These are phyloP conservation scores for Suhomyces coccinellae DNA, from an alignment of 1,139 yeast genomes.

Conservation along the genomic window DNA sequence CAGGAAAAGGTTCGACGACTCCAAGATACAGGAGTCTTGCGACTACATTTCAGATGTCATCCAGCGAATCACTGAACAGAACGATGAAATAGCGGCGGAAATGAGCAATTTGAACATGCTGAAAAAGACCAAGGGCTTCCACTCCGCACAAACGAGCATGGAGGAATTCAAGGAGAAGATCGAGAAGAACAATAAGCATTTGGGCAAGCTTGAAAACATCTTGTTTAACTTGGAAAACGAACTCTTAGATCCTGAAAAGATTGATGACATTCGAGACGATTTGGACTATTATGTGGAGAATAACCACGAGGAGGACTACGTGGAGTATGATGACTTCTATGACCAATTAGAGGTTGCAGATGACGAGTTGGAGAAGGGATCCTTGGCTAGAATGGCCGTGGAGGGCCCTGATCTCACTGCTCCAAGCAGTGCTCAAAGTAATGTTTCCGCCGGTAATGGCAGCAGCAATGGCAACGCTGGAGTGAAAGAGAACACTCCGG, in stretches of 20 bases:
- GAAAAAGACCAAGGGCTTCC: constrained; percentile 54
- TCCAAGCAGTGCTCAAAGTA: constrained; percentile 13
- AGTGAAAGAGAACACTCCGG: constrained; percentile 11
- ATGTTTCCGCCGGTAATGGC: constrained; percentile 14
- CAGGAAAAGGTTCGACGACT: constrained; percentile 51
- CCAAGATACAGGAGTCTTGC: constrained; percentile 67
- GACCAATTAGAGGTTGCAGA: constrained; percentile 72
- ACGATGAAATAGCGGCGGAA: constrained; percentile 77
- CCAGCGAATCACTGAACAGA: constrained; percentile 82
- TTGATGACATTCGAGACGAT: constrained; percentile 83
- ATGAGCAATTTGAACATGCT: constrained; percentile 53
- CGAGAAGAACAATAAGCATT: constrained; percentile 81
- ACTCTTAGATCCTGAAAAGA: constrained; percentile 75
- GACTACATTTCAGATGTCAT: constrained; percentile 71
- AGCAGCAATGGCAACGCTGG: constrained; percentile 15
- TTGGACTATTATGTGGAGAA: constrained; percentile 92
- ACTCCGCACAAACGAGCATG: constrained; percentile 48
- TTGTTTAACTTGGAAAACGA: constrained; percentile 81
- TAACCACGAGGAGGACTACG: constrained; percentile 93
- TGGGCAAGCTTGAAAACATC: constrained; percentile 73
- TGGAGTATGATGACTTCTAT: constrained; percentile 92
- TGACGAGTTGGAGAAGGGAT: constrained; percentile 51
- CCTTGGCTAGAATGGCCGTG: constrained; percentile 43
- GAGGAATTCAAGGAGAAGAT: constrained; percentile 63
- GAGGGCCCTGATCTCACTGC: constrained; percentile 23